Evolutionary conservation across 2,329 filamentous ascomycete genomes (phyloP).

Genomic region (Colletotrichum liaoningense): DNA sequence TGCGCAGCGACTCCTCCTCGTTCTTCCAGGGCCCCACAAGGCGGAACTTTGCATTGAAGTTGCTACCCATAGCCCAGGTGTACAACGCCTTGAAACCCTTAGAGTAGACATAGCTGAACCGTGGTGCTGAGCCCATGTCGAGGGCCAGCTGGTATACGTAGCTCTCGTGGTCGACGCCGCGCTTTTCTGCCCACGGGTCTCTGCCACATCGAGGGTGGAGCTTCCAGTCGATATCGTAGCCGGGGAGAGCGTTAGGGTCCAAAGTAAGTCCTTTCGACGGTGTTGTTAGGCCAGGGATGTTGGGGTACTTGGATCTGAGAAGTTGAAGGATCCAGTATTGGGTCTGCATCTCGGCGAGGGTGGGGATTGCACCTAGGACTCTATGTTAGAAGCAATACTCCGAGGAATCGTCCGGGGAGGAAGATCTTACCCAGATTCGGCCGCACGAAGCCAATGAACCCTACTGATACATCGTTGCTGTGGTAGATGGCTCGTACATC

Average conservation of each 20-base stretch:
- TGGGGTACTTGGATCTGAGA: conserved; percentile 39
- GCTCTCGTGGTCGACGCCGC: conserved; percentile 60
- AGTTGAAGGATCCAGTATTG: conserved; percentile 59
- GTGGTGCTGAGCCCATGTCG: conserved; percentile 58
- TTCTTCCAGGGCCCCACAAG: conserved; percentile 56
- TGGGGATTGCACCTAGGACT: conserved; percentile 52
- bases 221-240: conserved; percentile 54
- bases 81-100: conserved; percentile 45
- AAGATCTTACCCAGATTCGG: conserved; percentile 50
- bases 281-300: not conserved
- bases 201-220: conserved; percentile 49
- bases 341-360: conserved; percentile 61
- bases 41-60: conserved; percentile 62
- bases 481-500: conserved; percentile 65
- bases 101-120: conserved; percentile 45
- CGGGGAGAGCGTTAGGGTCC: conserved; percentile 41
- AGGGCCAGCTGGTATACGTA: conserved; percentile 62
- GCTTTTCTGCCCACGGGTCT: conserved; percentile 47
- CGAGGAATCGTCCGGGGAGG: rapidly evolving
- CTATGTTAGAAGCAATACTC: not conserved
- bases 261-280: not conserved
- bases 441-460: conserved; percentile 60
- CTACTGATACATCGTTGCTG: conserved; percentile 49
- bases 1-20: conserved; percentile 46
- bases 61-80: conserved; percentile 60